Evolutionary conservation across 1,139 yeast species (phyloP), one percentile per base, ranked within the genome.

Genomic region (Suzukiozyma palmioleophila): DNA sequence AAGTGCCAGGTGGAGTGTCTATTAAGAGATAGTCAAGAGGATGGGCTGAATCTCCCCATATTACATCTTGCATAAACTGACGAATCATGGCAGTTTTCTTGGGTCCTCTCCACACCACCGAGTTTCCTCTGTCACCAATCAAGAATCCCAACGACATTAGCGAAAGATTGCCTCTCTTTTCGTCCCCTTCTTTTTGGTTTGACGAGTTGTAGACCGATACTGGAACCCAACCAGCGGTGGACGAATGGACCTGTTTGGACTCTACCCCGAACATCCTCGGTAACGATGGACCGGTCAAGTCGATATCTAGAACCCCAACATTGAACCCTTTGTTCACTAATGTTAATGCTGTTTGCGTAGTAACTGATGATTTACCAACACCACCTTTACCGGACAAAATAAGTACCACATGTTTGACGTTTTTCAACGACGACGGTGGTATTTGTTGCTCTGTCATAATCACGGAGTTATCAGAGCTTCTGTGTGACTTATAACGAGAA

Each of bases 21-120:
- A 94, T 90, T 33, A 94, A 66, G 41, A 94, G 64, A 56, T 87
- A 94, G 59, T 90, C 97, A 36, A 83, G 58, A 2, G 69, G 66
- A 6, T 51, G 52, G 22, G 65, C 70, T 35, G 69, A 56, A 13
- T 73, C 75, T 0, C 89, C 96, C 98, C 98, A 94, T 14, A 79
- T 78, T 1, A 92, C 96, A 57, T 92, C 97, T 45, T 80, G 79
- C 34, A 94, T 69, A 55, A 94, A 90, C 60, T 94, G 99, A 42
- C 92, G 76, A 33, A 94, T 86, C 97, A 94, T 92, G 16, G 97
- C 96, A 0, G 97, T 90, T 58, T 94, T 94, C 60, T 90, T 89
- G 2, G 99, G 98, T 0, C 99, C 99, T 54, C 97, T 73, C 99
- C 99, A 94, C 8, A 92, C 97, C 26, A 94, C 95, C 15, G 95